phyloP scores from a whole-genome alignment of 2,329 filamentous ascomycete species.

The Diaporthe sp. region DNA sequence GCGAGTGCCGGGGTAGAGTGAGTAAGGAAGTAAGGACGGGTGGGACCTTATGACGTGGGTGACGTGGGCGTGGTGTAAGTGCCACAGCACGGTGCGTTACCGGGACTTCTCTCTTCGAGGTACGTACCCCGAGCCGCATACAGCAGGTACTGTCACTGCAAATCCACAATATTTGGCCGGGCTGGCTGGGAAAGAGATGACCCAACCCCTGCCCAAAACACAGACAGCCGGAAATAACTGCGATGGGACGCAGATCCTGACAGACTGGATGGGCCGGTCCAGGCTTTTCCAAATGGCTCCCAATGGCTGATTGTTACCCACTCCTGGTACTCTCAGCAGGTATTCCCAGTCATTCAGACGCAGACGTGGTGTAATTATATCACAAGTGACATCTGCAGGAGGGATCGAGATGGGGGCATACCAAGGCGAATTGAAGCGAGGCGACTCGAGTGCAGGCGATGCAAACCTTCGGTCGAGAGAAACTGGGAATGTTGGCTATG shows the following conservation, averaged over 20 bases:
- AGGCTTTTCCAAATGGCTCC: background rate
- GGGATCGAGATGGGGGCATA: constrained; percentile 9
- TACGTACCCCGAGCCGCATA: constrained; percentile 21
- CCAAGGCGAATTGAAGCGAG: background rate
- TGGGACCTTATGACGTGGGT: constrained; percentile 33
- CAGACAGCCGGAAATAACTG: background rate
- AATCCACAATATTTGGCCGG: background rate
- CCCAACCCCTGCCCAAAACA: background rate
- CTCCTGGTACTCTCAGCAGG: background rate
- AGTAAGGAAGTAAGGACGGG: background rate
- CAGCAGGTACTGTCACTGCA: background rate
- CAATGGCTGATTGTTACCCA: background rate
- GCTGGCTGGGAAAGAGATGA: background rate
- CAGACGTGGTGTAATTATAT: background rate
- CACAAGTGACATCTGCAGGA: background rate
- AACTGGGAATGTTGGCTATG: background rate
- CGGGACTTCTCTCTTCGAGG: background rate
- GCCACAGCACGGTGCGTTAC: background rate
- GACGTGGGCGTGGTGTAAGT: constrained; percentile 32
- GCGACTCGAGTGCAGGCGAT: too few relatives aligned
- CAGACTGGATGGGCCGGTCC: background rate
- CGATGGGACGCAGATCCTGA: background rate
- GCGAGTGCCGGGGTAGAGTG: background rate
- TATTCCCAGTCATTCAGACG: background rate
- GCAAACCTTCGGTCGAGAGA: background rate